Base-by-base conservation (phyloP, 2,329 filamentous ascomycete genomes). In the Colletotrichum melonis region DNA sequence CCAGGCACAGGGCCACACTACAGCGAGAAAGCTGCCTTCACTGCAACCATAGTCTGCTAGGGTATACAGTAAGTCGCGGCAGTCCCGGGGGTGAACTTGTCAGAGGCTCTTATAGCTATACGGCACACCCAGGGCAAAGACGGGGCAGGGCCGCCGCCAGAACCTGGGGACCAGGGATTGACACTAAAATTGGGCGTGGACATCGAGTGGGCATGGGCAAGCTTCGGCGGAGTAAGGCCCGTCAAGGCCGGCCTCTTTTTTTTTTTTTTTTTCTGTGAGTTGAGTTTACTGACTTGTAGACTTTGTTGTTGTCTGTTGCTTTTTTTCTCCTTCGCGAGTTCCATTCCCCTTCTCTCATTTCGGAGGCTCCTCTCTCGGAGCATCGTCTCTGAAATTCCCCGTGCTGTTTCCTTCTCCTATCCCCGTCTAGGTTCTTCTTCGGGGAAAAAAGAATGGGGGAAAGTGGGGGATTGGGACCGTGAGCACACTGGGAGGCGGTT, bases 181-280 rank as follows among this genome's bases (percentile, higher is more conserved):
- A 66, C 56, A 32, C 54, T 58, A 64, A 70, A 35, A 56, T 35
- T 38, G 56, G 28, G 28, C 54, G 66, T 42, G 42, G 54, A 30
- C n/a, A 28, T 52, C 22, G 24, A 59, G 35, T 60, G 9, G 67
- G 49, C 9, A 55, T 30, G 38, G 16, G 46, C 63, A 56, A 46
- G 30, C 12, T 60, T 14, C n/a, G 30, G 52, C 65, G 52, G 38
- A 63, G 58, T 58, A n/a, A 7, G 64, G 63, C 62, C 69, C 69
- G 56, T 26, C 32, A 14, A 42, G 16, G 57, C 57, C 30, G 60
- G 38, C 56, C 38, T 28, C 24, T 46, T n/a, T 32, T 22, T 56
- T 24, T 35, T 16, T 52, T 54, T 22, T 59, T 54, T 16, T 22
- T 24, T 54, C 26, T 14, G 4, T 42, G 38, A 42, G 5, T 42